phyloP scores from a whole-genome alignment of 1,284 basidiomycete genomes.

The Trametes sp. region DNA sequence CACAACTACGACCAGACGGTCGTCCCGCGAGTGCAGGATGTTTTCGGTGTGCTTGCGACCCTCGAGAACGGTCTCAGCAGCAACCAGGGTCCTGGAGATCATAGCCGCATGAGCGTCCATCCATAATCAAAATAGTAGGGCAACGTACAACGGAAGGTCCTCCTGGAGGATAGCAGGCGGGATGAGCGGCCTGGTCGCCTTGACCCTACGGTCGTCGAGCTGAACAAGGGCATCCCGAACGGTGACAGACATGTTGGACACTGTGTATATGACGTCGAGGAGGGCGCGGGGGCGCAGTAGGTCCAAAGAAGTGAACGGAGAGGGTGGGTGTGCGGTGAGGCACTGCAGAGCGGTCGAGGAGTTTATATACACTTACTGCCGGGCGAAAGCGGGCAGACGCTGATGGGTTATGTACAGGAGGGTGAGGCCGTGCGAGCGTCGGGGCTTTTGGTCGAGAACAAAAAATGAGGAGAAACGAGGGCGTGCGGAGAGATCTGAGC shows the following conservation, averaged over 20 bases:
- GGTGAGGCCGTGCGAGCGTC: slow-evolving; percentile 2
- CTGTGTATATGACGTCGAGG: slow-evolving; percentile 35
- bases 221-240: slow-evolving; percentile 81
- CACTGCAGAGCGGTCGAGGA: not conserved
- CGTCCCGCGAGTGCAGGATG: slow-evolving; percentile 85
- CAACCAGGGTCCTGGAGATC: slow-evolving; percentile 62
- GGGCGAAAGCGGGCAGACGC: not conserved
- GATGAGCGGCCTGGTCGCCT: slow-evolving; percentile 85
- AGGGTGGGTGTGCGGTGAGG: not conserved
- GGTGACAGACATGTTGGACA: slow-evolving; percentile 60
- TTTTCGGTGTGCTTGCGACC: slow-evolving; percentile 84
- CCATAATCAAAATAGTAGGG: too few species aligned
- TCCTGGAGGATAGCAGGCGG: slow-evolving; percentile 94
- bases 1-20: slow-evolving; percentile 88
- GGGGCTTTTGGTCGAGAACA: slow-evolving; percentile 6
- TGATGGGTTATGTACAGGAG: not conserved
- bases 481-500: not conserved
- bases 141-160: slow-evolving; percentile 75
- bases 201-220: slow-evolving; percentile 90
- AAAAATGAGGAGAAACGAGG: slow-evolving; percentile 6
- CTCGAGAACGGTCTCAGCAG: slow-evolving; percentile 85
- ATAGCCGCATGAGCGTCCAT: not conserved
- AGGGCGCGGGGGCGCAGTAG: not conserved
- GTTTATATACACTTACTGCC: slow-evolving; percentile 16
- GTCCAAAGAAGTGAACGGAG: slow-evolving; percentile 4